Base-by-base conservation (phyloP, 2,329 filamentous ascomycete species). In the Pyricularia grisea region DNA sequence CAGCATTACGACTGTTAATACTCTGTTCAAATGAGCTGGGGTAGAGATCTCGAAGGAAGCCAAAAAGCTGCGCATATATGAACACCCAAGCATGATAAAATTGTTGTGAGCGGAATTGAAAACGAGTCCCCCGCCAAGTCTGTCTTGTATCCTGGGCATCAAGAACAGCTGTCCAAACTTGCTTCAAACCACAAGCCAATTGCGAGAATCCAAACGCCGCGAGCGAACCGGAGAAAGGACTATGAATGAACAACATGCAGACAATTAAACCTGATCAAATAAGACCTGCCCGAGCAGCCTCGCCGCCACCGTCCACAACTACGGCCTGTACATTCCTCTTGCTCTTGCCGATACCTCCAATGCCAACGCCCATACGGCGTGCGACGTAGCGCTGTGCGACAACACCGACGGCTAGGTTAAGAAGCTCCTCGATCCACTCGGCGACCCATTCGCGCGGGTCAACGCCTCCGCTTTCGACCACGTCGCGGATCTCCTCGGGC, bases 361-460 rank as follows among this genome's bases (percentile, higher is more conserved):
- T 93, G 14, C 94, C 94, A 11, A 99, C 94, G 14, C 95, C 94
- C 95, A 99, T 99, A 69, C 95, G 85, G 71, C 92, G 88, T 4
- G 95, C 94, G 25, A 99, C 95, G 77, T 99, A 99, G 72, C 94
- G 85, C 84, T 99, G 95, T 2, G 95, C 95, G 3, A 98, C 90
- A 9, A 97, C 83, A 23, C 95, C 94, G 0, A 96, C 87, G 3
- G 89, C 87, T 66, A 98, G 82, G 60, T 84, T 88, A 36, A 99
- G 84, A 0, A 89, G 82, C 81, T 98, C 94, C 81, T 98, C 94
- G 65, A 99, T 86, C 95, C 95, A 99, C 79, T 98, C 95, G 3
- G 94, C 91, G 55, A 97, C 92, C 95, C 95, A 99, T 78, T 99
- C 95, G 70, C 95, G 86, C 0, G 95, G 95, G 76, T 99, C 95